Conservation (phyloP, 75 land plant genomes). For the Cunninghamia lanceolata region DNA sequence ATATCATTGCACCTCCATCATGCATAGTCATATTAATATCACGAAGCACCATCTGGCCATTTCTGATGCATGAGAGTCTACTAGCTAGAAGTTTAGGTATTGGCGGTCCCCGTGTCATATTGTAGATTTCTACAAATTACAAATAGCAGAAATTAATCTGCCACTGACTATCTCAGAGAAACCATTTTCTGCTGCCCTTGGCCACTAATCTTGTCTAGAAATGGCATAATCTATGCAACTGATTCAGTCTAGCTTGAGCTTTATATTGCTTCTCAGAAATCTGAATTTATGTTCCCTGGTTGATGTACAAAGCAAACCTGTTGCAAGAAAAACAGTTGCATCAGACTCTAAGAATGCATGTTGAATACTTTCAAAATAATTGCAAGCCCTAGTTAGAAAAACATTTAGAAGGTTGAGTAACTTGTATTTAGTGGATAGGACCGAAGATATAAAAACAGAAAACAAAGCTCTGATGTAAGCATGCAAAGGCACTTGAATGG, state of each 20-base stretch:
- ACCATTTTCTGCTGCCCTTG: neutral
- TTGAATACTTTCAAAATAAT: neutral
- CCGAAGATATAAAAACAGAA: neutral
- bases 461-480: neutral
- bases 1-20: slow-evolving; percentile 56
- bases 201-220: neutral
- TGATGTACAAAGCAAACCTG: neutral
- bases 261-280: neutral
- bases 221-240: neutral
- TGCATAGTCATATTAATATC: slow-evolving; percentile 63
- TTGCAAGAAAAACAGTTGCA: neutral
- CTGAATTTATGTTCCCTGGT: neutral
- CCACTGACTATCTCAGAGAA: neutral
- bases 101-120: slow-evolving; percentile 39
- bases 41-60: slow-evolving; percentile 54
- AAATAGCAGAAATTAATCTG: neutral
- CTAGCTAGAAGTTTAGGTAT: slow-evolving; percentile 54
- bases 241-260: neutral
- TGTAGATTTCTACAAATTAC: neutral
- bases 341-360: neutral
- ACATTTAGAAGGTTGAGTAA: neutral
- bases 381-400: neutral
- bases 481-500: neutral
- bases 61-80: slow-evolving; percentile 67
- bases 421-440: neutral